Conservation (phyloP, 495 filamentous ascomycete species). For the Xylaria cubensis region DNA sequence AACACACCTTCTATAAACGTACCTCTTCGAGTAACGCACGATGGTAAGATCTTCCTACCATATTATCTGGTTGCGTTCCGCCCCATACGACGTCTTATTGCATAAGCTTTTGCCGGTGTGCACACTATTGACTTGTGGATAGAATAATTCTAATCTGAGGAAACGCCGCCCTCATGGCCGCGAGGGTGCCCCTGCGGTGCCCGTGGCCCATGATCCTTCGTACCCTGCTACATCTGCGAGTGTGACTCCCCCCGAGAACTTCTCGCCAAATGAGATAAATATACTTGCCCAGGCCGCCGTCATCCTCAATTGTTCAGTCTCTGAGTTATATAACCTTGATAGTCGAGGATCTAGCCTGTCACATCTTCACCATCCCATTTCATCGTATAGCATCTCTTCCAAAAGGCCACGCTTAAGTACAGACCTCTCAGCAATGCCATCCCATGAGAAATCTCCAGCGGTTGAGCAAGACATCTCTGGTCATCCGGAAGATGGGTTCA, state of each 20-base stretch:
- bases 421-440: conserved; percentile 35
- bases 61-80: conserved; percentile 34
- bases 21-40: conserved; percentile 36
- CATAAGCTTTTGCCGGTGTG: conserved; percentile 38
- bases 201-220: conserved; percentile 46
- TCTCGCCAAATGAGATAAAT: conserved; percentile 46
- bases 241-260: conserved; percentile 38
- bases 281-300: conserved; percentile 47
- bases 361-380: conserved; percentile 31
- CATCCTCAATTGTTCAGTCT: conserved; percentile 39
- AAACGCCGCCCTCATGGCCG: conserved; percentile 55
- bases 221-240: conserved; percentile 39
- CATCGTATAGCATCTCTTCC: conserved; percentile 33
- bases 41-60: conserved; percentile 57
- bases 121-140: conserved; percentile 56
- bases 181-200: conserved; percentile 48
- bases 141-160: conserved; percentile 56
- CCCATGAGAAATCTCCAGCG: conserved; percentile 48
- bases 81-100: conserved; percentile 38
- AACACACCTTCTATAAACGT: conserved; percentile 43
- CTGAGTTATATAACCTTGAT: conserved; percentile 38
- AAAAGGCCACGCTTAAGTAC: conserved; percentile 48
- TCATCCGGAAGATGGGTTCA: conserved; percentile 34
- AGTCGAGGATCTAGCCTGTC: conserved; percentile 37
- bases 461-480: conserved; percentile 35